Base-by-base conservation (phyloP, 2,329 filamentous ascomycete genomes). In the Fusarium sp. region DNA sequence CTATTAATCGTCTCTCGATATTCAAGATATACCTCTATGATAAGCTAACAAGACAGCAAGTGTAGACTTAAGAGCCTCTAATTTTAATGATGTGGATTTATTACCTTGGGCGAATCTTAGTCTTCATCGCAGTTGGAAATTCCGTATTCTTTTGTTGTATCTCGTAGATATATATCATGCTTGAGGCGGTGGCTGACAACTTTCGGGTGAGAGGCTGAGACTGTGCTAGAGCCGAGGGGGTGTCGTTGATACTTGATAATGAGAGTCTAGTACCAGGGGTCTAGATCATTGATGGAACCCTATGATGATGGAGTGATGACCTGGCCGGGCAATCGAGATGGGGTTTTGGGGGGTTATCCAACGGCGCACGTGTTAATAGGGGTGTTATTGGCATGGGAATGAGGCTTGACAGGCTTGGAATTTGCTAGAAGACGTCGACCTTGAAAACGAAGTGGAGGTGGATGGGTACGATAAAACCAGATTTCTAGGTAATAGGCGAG, bases 271-370 rank as follows among this genome's bases (percentile, higher is more conserved):
- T 44, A 54, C 46, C 40, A 52, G 21, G 49, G 46, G 50, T 62
- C 50, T 46, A 45, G 48, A 47, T 66, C 39, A 32, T 34, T 45
- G 45, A 54, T 50, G 46, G 28, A 55, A 54, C 48, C 34, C 38
- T 56, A 52, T 52, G 61, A 66, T 54, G 56, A 56, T 24, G 38
- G 38, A 52, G 44, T 51, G 49, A 60, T 46, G 60, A 59, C 45
- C 40, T 56, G 46, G 57, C 36, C 44, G 39, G 21, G 14, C 36
- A 61, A 61, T 52, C 15, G 32, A 46, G 57, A 60, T 36, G 47
- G 32, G 21, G 21, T 21, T 50, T 42, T 57, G 58, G 20, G 50
- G 23, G 50, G 15, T 12, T 36, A 21, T 17, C 21, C n/a, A 46
- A 42, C 24, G 23, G 21, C 20, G 19, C 21, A 43, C 12, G 23